Evolutionary conservation across 176 grass and related monocot genomes (phyloP).

Genomic region (Tillandsia fasciculata): DNA sequence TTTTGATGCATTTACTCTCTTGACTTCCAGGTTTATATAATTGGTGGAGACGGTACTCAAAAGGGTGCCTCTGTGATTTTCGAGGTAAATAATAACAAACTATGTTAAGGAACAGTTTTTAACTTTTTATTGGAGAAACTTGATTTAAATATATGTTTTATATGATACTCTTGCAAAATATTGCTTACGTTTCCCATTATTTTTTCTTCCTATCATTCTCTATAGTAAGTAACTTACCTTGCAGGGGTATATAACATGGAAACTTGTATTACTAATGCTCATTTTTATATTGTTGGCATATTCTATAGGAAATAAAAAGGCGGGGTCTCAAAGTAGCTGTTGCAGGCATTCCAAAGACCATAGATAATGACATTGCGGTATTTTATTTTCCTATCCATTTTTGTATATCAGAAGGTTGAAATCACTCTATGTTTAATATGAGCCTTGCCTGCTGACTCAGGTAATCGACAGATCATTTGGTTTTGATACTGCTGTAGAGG

Average conservation of each 20-base stretch:
- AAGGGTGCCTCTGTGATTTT: constrained; percentile 86
- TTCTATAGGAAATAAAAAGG: constrained; percentile 59
- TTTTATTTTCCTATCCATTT: constrained; percentile 9
- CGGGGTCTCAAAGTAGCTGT: constrained; percentile 77
- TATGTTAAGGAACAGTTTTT: background rate
- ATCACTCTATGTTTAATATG: background rate
- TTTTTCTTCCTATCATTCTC: background rate
- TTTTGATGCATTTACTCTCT: constrained; percentile 10
- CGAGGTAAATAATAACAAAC: constrained; percentile 37
- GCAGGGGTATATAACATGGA: background rate
- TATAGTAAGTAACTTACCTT: background rate
- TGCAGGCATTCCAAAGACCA: constrained; percentile 91
- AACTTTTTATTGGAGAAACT: background rate
- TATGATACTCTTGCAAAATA: background rate
- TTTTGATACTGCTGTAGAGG: constrained; percentile 94
- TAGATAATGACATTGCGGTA: constrained; percentile 95
- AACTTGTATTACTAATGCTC: background rate
- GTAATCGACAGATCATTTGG: constrained; percentile 99
- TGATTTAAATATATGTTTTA: background rate
- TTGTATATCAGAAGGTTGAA: constrained; percentile 13
- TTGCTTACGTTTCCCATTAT: background rate
- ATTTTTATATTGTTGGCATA: constrained; percentile 9
- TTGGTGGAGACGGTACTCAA: constrained; percentile 93
- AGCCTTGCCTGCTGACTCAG: constrained; percentile 28
- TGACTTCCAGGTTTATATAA: constrained; percentile 70